A percentile compares a stretch with the other conserved stretches of the same genome.
phyloP scores from a whole-genome alignment of 2,329 filamentous ascomycete genomes.

The Gnomoniopsis smithogilvyi region DNA sequence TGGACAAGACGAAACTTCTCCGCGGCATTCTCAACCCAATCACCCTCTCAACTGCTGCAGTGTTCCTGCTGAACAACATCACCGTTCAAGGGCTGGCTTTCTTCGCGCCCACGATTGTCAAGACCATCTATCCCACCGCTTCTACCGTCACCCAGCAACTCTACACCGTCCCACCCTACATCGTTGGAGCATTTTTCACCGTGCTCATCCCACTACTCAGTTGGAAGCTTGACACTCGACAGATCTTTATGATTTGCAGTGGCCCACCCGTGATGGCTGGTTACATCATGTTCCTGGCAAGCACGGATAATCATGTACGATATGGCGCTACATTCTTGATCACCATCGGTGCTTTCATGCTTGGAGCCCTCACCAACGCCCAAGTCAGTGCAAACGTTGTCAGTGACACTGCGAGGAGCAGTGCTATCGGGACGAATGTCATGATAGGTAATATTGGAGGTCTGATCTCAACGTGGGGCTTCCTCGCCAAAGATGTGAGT shows the following conservation, averaged over 20 bases:
- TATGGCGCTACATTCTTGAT: slow-evolving; percentile 72
- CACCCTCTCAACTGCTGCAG: slow-evolving; percentile 51
- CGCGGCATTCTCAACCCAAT: slow-evolving; percentile 63
- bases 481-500: slow-evolving; percentile 52
- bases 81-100: slow-evolving; percentile 70
- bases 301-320: slow-evolving; percentile 45
- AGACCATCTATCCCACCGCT: slow-evolving; percentile 60
- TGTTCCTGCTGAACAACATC: slow-evolving; percentile 65
- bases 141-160: slow-evolving; percentile 63
- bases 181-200: slow-evolving; percentile 66
- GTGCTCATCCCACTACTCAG: slow-evolving; percentile 58
- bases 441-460: slow-evolving; percentile 75
- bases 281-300: slow-evolving; percentile 68
- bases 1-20: slow-evolving; percentile 56
- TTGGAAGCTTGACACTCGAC: slow-evolving; percentile 57
- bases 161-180: slow-evolving; percentile 67
- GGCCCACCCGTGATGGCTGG: slow-evolving; percentile 65
- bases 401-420: slow-evolving; percentile 65
- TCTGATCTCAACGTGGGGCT: slow-evolving; percentile 63
- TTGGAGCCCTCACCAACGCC: slow-evolving; percentile 64
- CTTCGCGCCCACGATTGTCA: slow-evolving; percentile 67
- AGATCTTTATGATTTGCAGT: slow-evolving; percentile 57
- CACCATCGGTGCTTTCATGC: slow-evolving; percentile 59
- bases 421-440: slow-evolving; percentile 64
- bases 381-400: slow-evolving; percentile 69